Evolutionary conservation across 805 yeast genomes (phyloP).

Genomic region (Saccharomycopsis fermentans): DNA sequence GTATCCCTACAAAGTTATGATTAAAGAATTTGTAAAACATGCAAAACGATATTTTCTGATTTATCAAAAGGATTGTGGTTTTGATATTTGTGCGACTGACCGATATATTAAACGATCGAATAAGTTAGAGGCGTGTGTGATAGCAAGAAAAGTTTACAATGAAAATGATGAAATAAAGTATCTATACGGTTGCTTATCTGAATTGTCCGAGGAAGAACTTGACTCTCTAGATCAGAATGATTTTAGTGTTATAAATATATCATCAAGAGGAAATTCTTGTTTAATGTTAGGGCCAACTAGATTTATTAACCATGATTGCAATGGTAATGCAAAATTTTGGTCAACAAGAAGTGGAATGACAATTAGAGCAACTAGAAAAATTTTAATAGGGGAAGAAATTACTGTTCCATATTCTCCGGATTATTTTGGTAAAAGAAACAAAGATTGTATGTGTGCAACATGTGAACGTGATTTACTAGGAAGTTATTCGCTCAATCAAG

Average conservation of each 20-base stretch:
- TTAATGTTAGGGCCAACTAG: conserved; percentile 40
- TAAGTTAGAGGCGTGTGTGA: conserved; percentile 27
- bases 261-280: conserved; percentile 26
- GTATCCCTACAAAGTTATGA: conserved; percentile 19
- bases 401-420: conserved; percentile 34
- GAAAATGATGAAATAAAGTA: conserved; percentile 27
- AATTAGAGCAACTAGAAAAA: conserved; percentile 27
- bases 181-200: conserved; percentile 31
- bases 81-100: conserved; percentile 34
- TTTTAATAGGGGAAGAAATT: conserved; percentile 36
- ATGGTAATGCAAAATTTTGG: conserved; percentile 32
- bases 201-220: conserved; percentile 27
- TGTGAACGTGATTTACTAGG: conserved; percentile 30
- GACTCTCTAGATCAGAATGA: conserved; percentile 28
- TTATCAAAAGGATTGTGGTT: conserved; percentile 30
- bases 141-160: conserved; percentile 26
- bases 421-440: conserved; percentile 34
- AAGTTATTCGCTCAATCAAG: neutral
- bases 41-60: conserved; percentile 28
- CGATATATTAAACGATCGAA: conserved; percentile 25
- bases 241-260: conserved; percentile 33
- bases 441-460: conserved; percentile 35
- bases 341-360: conserved; percentile 25
- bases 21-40: conserved; percentile 29
- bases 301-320: conserved; percentile 39